Base-by-base conservation (phyloP, 257 asterid species). In the Hygrophila difformis region DNA sequence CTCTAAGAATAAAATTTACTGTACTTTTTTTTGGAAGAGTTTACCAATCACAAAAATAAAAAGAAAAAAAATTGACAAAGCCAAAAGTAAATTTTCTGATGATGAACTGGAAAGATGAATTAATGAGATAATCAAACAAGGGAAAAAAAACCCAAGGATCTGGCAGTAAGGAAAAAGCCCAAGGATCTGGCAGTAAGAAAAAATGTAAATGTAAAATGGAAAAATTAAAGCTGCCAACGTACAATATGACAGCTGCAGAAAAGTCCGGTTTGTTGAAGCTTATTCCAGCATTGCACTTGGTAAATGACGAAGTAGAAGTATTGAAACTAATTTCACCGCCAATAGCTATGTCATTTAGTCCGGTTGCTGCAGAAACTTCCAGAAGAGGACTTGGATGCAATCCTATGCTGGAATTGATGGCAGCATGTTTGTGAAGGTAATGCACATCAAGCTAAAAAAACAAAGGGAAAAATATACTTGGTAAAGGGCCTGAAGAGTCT, bases 281-380 rank as follows among this genome's bases (percentile, higher is more conserved):
- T 49, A 86, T 57, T 38, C 96, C 96, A 40, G 82, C 84, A 63
- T 77, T 73, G 76, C 61, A 86, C 62, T 82, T 86, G 42, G 77
- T 79, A 62, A 86, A 74, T 47, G 96, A 72, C 5, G 88, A 79
- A 48, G 88, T 65, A 15, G 94, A 63, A 4, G 93, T 70, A 59
- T 86, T 84, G 22, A 86, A 86, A 51, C 78, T 81, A 21, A 82
- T 47, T 67, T 83, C 89, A 44, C 89, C 96, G 22, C 96, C 94
- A 48, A 82, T 61, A 39, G 93, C 70, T 31, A 77, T 42, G 47
- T 75, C 76, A 56, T 67, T 73, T 51, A 68, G 68, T 42, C 96
- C 94, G 54, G 82, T 47, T 16, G 94, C 79, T 12, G 80, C 89
- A 59, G 96, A 57, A 68, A 79, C 57, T 55, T 79, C 96, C 71